Evolutionary conservation across 805 yeast genomes (phyloP), one percentile per base, ranked within the genome.

Genomic region (Lachancea meyersii): DNA sequence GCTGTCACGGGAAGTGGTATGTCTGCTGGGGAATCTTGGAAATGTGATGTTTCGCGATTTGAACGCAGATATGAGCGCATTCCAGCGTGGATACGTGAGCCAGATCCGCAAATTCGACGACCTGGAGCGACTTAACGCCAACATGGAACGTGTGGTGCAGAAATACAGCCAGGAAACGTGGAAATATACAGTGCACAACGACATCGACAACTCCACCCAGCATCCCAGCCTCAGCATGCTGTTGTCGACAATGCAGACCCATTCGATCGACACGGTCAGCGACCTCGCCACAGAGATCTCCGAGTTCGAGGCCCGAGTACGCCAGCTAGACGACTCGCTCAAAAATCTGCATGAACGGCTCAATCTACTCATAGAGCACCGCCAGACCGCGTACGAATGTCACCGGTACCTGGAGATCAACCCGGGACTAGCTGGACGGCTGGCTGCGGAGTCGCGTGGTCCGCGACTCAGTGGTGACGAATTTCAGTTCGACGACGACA

Each of bases 1-100:
- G 63, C 80, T 83, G 31, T 78, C 95, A 2, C 72, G 97, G 50
- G 95, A 88, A 42, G 77, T 86, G 32, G 81, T 88, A 16, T 77
- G 86, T 44, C 76, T 85, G 26, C 71, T 93, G 14, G 99, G 99
- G 2, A 88, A 86, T 48, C 69, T 88, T 59, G 93, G 95, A 23
- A 70, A 78, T 46, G 72, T 93, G 24, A 96, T 93, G 65, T 86
- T 93, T 62, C 72, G 94, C 38, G 99, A 93, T 63, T 70, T 87
- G 66, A 93, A 93, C 65, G 69, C 79, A 44, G 79, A 80, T 45
- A 82, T 88, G 35, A 84, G 80, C 53, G 79, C 86, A 23, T 93
- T 93, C 67, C 98, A 94, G 68, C 77, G 98, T 48, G 73, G 89
- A 2, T 93, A 86, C 60, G 96, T 93, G 44, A 77, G 77, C 55